Evolutionary conservation across 2,329 filamentous ascomycete genomes (phyloP).

Genomic region (Chaetomium sp.): DNA sequence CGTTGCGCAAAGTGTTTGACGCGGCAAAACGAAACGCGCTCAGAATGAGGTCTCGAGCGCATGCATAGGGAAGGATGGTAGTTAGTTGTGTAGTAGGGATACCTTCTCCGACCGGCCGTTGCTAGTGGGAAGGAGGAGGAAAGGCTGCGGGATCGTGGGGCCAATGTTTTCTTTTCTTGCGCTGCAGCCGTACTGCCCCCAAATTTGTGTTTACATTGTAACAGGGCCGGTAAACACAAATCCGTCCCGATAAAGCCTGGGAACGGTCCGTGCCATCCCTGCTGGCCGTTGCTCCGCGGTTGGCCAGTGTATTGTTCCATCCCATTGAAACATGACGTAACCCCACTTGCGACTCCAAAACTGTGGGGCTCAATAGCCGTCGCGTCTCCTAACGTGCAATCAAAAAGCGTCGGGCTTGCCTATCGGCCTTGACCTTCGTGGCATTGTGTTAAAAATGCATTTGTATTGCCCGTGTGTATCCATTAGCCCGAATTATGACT

Average conservation of each 20-base stretch:
- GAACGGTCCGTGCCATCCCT: constrained; percentile 15
- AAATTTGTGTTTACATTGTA: constrained; percentile 19
- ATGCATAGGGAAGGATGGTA: constrained; percentile 14
- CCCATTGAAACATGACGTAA: constrained; percentile 15
- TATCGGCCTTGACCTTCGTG: too few species aligned
- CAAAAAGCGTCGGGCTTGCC: not conserved
- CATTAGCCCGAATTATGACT: too few species aligned
- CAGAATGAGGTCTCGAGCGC: constrained; percentile 11
- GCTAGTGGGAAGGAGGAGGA: not conserved
- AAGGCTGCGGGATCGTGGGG: constrained; percentile 1
- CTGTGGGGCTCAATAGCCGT: constrained; percentile 5
- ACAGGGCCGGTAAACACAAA: constrained; percentile 18
- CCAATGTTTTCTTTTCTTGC: constrained; percentile 2
- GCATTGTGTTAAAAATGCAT: too few species aligned
- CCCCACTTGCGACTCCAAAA: not conserved
- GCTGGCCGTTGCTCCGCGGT: constrained; percentile 12
- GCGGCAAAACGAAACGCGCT: constrained; percentile 19
- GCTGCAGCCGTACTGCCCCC: not conserved
- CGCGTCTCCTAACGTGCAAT: constrained; percentile 16
- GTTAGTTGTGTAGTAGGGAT: constrained; percentile 9
- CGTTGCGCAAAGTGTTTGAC: constrained; percentile 6
- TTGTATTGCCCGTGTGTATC: too few species aligned
- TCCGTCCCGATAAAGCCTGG: not conserved
- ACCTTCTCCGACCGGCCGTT: constrained; percentile 9
- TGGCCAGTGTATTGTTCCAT: constrained; percentile 13